A percentile compares a stretch with the other conserved stretches of the same genome.
phyloP scores from a whole-genome alignment of 331 rosid genomes.

The Saraca asoca region DNA sequence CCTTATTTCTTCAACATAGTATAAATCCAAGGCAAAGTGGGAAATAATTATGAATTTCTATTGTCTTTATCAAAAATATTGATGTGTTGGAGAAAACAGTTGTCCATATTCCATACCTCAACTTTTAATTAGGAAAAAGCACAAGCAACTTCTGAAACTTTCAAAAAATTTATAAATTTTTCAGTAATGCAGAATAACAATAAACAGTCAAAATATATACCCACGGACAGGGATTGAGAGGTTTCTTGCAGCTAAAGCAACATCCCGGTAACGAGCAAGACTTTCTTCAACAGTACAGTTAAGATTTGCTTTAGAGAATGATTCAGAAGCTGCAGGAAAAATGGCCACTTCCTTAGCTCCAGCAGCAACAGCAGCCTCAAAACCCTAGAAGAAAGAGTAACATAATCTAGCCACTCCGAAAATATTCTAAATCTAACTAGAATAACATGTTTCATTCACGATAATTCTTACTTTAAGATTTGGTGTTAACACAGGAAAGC shows the following conservation, averaged over 20 bases:
- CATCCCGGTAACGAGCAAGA: conserved; percentile 63
- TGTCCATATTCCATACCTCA: no score
- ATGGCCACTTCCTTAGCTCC: conserved; percentile 94
- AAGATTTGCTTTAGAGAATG: conserved; percentile 79
- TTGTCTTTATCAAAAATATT: no score
- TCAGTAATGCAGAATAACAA: no score
- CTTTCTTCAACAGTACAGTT: conserved; percentile 81
- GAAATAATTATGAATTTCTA: conserved; percentile 27
- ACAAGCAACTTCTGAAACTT: no score
- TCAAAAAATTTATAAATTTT: no score
- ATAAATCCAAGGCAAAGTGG: conserved; percentile 35
- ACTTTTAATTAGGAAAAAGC: no score
- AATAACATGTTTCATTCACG: conserved; percentile 4
- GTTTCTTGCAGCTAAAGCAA: conserved; percentile 68
- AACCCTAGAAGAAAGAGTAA: conserved; percentile 58
- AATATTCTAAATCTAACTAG: conserved; percentile 10
- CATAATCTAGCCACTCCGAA: conserved; percentile 31
- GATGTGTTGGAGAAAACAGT: no score
- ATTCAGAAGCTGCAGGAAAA: conserved; percentile 90
- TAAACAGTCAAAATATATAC: conserved; percentile 34
- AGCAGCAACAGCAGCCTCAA: conserved; percentile 85
- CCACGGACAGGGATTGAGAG: conserved; percentile 85
- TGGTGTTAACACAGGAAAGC: conserved; percentile 82
- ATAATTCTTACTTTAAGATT: conserved; percentile 70
- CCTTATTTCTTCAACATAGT: no score